Evolutionary conservation across 106 monocot genomes (phyloP).

Genomic region (Hemerocallis citrina): DNA sequence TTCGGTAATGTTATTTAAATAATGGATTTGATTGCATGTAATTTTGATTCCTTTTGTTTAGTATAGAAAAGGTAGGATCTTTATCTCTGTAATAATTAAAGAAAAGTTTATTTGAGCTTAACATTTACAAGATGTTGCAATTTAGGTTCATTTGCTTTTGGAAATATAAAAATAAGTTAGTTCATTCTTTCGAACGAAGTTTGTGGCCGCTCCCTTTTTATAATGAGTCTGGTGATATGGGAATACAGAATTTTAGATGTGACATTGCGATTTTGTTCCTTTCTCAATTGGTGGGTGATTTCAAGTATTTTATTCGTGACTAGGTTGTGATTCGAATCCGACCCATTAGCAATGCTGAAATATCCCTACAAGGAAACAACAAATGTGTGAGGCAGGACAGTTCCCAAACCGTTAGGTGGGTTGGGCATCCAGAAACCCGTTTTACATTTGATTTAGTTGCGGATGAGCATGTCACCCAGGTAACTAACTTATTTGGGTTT

Average conservation of each 20-base stretch:
- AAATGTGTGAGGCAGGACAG: conserved; percentile 79
- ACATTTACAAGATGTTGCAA: too few relatives aligned
- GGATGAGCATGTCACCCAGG: conserved; percentile 84
- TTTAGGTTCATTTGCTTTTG: not conserved
- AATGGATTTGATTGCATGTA: not conserved
- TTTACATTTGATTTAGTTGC: conserved; percentile 95
- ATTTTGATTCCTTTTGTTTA: not conserved
- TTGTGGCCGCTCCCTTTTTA: not conserved
- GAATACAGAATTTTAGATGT: not conserved
- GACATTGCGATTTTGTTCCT: not conserved
- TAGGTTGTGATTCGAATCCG: conserved; percentile 84
- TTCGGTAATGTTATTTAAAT: not conserved
- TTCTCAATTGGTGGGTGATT: not conserved
- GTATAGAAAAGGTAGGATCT: not conserved
- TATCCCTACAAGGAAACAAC: conserved; percentile 73
- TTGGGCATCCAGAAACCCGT: conserved; percentile 84
- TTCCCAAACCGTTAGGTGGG: conserved; percentile 70
- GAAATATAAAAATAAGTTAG: not conserved
- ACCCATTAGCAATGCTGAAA: conserved; percentile 61
- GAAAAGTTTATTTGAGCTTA: too few relatives aligned
- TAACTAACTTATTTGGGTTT: conserved; percentile 7
- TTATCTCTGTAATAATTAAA: too few relatives aligned
- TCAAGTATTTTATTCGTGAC: not conserved
- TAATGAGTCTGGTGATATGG: not conserved
- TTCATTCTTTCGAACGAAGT: not conserved